A percentile compares a stretch with the other conserved stretches of the same genome.
These are phyloP conservation scores for Thermothelomyces thermophilus DNA, from an alignment of 2,329 filamentous ascomycete genomes.

Conservation along the genomic window DNA sequence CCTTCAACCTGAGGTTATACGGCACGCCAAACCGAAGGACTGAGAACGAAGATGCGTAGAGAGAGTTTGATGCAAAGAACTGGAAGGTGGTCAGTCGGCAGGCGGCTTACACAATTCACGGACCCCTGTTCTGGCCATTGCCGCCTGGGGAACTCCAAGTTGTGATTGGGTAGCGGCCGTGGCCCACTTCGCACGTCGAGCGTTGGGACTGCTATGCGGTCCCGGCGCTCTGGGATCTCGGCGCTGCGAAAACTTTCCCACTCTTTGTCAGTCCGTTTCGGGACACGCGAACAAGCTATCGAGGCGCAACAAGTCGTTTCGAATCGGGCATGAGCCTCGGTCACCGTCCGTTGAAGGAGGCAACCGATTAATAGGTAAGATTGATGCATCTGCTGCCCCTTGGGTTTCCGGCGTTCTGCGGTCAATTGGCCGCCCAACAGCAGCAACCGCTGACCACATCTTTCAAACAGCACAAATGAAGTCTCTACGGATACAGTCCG, in stretches of 20 bases:
- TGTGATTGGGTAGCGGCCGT: background rate
- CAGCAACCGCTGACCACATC: conserved; percentile 11
- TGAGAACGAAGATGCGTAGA: background rate
- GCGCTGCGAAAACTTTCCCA: conserved; percentile 20
- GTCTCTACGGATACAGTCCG: conserved; percentile 26
- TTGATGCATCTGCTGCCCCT: background rate
- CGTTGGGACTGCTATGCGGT: conserved; percentile 12
- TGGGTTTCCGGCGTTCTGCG: background rate
- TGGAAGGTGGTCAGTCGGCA: background rate
- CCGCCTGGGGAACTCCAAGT: background rate
- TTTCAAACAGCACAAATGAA: conserved; percentile 25
- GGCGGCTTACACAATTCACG: background rate
- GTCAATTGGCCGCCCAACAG: background rate
- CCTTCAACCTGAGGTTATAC: background rate
- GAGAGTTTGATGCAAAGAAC: background rate
- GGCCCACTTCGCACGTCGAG: conserved; percentile 4
- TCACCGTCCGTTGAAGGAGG: conserved; percentile 8
- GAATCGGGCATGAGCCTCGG: conserved; percentile 15
- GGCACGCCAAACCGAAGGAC: background rate
- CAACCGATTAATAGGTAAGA: conserved; percentile 19
- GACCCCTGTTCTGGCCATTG: background rate
- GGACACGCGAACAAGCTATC: conserved; percentile 11
- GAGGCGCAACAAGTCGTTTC: conserved; percentile 11
- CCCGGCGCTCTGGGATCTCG: conserved; percentile 11
- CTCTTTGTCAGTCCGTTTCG: conserved; percentile 1